Evolutionary conservation across 257 asterid genomes (phyloP).

Genomic region (Plantago ovata): DNA sequence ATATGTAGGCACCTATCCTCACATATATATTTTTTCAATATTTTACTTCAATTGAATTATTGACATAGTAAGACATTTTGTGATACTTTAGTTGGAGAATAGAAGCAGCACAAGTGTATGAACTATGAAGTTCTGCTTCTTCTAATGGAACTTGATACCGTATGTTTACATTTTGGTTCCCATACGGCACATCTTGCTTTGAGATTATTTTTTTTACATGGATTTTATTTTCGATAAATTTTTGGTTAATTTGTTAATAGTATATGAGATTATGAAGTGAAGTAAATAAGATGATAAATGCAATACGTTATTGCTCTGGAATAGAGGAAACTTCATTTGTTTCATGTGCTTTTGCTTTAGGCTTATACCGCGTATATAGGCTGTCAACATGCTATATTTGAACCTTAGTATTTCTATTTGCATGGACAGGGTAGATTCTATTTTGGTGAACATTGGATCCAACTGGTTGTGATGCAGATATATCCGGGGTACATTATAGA

Average conservation of each 20-base stretch:
- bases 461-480: constrained; percentile 76
- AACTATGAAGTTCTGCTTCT: too few species aligned
- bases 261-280: too few species aligned
- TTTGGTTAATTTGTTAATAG: too few species aligned
- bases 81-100: background rate
- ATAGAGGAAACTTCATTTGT: too few species aligned
- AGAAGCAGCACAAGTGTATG: background rate
- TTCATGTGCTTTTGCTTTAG: too few species aligned
- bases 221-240: too few species aligned
- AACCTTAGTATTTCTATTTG: constrained; percentile 9
- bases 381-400: constrained; percentile 6
- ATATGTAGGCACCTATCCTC: constrained; percentile 47
- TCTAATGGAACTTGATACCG: too few species aligned
- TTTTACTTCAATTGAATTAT: constrained; percentile 11
- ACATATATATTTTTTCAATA: background rate
- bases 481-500: constrained; percentile 61
- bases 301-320: too few species aligned
- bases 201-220: too few species aligned
- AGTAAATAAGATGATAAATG: too few species aligned
- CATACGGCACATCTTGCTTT: too few species aligned
- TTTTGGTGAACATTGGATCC: constrained; percentile 69
- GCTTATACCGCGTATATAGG: background rate
- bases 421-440: constrained; percentile 86
- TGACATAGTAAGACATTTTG: constrained; percentile 1
- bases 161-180: too few species aligned